Percentiles rank a stretch among this genome's conserved stretches.
phyloP scores from a whole-genome alignment of 257 asterid genomes.

The Petunia axillaris region DNA sequence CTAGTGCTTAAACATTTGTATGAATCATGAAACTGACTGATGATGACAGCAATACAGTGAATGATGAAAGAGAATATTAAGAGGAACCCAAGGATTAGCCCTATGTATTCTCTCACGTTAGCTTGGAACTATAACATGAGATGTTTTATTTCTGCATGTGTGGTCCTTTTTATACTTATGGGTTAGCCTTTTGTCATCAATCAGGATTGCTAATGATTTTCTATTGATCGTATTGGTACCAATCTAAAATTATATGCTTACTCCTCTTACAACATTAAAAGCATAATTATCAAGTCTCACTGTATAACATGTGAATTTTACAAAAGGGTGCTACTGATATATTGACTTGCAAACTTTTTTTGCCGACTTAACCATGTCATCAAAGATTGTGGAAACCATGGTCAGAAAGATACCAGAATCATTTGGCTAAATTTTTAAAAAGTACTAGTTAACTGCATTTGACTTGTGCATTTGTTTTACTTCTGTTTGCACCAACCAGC shows the following conservation, averaged over 20 bases:
- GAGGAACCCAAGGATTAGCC: neutral
- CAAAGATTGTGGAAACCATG: no score
- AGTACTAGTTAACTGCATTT: no score
- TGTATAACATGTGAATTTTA: no score
- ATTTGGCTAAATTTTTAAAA: no score
- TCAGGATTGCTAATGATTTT: neutral
- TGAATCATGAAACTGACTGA: constrained; percentile 8
- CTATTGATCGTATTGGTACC: neutral
- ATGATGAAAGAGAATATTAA: neutral
- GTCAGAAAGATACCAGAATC: no score
- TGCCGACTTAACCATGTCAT: no score
- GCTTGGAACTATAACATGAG: neutral
- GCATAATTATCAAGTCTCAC: no score
- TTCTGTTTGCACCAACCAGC: neutral
- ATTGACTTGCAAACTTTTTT: no score
- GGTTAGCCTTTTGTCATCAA: neutral
- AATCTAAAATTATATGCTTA: no score
- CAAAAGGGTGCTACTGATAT: no score
- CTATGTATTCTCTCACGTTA: neutral
- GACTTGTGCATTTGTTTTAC: neutral
- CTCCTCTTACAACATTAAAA: no score
- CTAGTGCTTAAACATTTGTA: neutral
- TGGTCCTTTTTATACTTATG: neutral
- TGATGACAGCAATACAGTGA: neutral
- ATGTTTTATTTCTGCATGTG: neutral